A percentile compares a stretch with the other conserved stretches of the same genome.
phyloP scores from a whole-genome alignment of 2,329 filamentous ascomycete species.

The Chrysoporthe austroafricana region DNA sequence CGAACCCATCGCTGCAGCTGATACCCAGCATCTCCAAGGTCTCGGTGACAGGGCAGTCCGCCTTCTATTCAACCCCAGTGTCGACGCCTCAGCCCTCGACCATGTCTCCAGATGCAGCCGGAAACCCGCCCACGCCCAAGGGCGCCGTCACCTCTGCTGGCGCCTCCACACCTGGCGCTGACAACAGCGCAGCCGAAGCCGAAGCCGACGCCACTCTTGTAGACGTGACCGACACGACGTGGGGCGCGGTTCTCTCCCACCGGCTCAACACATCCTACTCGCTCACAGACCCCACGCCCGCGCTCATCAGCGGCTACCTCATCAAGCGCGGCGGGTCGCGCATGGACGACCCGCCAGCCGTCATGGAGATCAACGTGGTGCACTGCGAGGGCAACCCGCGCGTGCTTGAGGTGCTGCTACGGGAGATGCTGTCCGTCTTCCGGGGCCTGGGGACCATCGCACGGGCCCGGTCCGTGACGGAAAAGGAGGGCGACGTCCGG shows the following conservation, averaged over 20 bases:
- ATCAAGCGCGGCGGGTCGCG: constrained; percentile 64
- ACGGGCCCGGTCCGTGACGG: constrained; percentile 65
- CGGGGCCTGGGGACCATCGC: constrained; percentile 71
- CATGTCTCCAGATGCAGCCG: constrained; percentile 64
- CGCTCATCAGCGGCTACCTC: constrained; percentile 67
- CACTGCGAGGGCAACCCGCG: constrained; percentile 57
- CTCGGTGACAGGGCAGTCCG: constrained; percentile 46
- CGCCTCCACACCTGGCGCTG: constrained; percentile 52
- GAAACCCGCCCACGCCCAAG: constrained; percentile 54
- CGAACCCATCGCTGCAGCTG: constrained; percentile 65
- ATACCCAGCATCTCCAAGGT: constrained; percentile 59
- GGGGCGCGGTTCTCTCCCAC: constrained; percentile 73
- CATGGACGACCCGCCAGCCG: constrained; percentile 60
- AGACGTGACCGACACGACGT: constrained; percentile 75
- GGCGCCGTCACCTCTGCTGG: constrained; percentile 40
- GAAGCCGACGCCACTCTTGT: constrained; percentile 69
- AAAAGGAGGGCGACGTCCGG: constrained; percentile 62
- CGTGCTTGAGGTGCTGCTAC: constrained; percentile 65
- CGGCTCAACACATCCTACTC: constrained; percentile 63
- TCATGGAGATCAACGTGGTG: constrained; percentile 69
- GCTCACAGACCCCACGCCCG: constrained; percentile 57
- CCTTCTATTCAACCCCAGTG: constrained; percentile 65
- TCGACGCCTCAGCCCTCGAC: constrained; percentile 67
- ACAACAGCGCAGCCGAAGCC: constrained; percentile 47
- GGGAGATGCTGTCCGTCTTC: constrained; percentile 73